phyloP scores from a whole-genome alignment of 2,329 filamentous ascomycete genomes.

The Metarhizium guizhouense region DNA sequence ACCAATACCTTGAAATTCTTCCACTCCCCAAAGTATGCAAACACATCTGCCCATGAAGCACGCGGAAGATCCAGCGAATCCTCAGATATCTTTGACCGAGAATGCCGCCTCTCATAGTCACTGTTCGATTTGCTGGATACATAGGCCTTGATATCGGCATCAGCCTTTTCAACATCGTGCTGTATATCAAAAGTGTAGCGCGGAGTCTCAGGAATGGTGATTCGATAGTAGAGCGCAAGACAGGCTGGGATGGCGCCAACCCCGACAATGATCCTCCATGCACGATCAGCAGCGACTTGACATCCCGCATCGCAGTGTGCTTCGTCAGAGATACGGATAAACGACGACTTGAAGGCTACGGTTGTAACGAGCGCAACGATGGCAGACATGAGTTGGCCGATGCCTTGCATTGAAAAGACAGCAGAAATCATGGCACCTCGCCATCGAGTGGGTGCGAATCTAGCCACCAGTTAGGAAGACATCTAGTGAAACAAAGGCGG shows the following conservation, averaged over 20 bases:
- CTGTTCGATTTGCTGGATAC: conserved; percentile 38
- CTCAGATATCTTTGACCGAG: conserved; percentile 42
- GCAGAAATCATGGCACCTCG: conserved; percentile 75
- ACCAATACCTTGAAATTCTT: conserved; percentile 62
- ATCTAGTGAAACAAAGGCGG: conserved; percentile 12
- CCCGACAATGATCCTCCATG: conserved; percentile 75
- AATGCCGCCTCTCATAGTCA: conserved; percentile 38
- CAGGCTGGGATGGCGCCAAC: conserved; percentile 70
- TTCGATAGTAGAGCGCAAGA: conserved; percentile 74
- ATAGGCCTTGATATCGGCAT: conserved; percentile 59
- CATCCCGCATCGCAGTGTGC: conserved; percentile 52
- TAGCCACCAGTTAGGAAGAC: neutral
- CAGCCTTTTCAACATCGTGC: conserved; percentile 66
- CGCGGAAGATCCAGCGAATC: conserved; percentile 53
- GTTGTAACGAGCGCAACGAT: conserved; percentile 63
- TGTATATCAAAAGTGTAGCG: conserved; percentile 76
- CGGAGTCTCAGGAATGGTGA: conserved; percentile 79
- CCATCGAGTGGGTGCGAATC: conserved; percentile 71
- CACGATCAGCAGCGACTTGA: conserved; percentile 63
- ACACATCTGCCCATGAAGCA: conserved; percentile 62
- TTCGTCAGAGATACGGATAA: conserved; percentile 30
- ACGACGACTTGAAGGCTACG: conserved; percentile 49
- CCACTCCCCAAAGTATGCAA: conserved; percentile 59
- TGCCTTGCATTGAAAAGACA: conserved; percentile 78
- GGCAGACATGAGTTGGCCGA: conserved; percentile 67